phyloP scores from a whole-genome alignment of 148 eudicot genomes.

The Camellia japonica region DNA sequence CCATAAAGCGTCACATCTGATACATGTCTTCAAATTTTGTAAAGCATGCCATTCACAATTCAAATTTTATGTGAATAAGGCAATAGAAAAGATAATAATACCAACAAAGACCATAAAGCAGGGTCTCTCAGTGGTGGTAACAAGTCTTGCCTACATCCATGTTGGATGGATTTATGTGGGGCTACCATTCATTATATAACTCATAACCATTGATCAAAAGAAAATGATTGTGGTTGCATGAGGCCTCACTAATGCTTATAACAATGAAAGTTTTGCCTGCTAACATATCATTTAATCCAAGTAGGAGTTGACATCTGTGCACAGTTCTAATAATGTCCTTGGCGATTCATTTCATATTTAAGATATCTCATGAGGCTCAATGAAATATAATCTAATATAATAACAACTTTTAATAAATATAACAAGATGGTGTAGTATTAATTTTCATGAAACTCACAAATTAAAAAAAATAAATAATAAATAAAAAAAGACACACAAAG shows the following conservation, averaged over 20 bases:
- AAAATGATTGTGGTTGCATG: background rate
- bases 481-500: no score
- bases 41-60: background rate
- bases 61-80: background rate
- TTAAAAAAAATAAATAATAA: no score
- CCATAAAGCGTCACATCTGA: conserved; percentile 21
- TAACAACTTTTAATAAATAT: no score
- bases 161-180: background rate
- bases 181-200: background rate
- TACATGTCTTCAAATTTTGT: conserved; percentile 11
- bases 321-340: background rate
- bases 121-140: background rate
- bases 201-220: background rate
- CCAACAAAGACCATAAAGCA: background rate
- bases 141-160: background rate
- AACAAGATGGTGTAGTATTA: no score
- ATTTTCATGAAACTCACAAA: no score
- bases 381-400: no score
- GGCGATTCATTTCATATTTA: background rate
- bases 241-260: background rate
- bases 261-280: background rate
- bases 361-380: no score
- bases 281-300: background rate
- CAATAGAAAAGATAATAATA: no score
- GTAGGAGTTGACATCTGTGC: background rate